These are phyloP conservation scores for Wickerhamiella sorbophila DNA, from an alignment of 805 yeast species.

Conservation along the genomic window DNA sequence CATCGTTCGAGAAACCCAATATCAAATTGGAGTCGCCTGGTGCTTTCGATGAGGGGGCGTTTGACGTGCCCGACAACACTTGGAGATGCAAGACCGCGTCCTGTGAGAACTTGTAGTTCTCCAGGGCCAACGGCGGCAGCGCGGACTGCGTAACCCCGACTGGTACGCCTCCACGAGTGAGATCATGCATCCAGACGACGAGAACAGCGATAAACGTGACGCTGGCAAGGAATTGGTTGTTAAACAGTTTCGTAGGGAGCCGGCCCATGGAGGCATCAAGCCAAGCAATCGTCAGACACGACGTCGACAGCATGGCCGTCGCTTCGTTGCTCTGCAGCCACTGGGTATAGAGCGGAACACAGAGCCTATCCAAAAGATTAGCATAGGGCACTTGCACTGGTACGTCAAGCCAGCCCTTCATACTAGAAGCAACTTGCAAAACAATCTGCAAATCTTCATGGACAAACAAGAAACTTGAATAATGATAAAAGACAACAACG, in stretches of 20 bases:
- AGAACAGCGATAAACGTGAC: constrained; percentile 20
- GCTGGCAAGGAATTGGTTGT: constrained; percentile 18
- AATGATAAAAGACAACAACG: constrained; percentile 18
- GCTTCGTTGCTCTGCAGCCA: constrained; percentile 22
- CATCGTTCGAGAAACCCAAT: no score
- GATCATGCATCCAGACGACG: constrained; percentile 21
- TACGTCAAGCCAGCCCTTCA: constrained; percentile 15
- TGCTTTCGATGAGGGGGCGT: no score
- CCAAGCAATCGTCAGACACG: constrained; percentile 19
- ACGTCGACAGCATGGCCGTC: constrained; percentile 17
- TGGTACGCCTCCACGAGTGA: constrained; percentile 5
- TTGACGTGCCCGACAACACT: constrained; percentile 6
- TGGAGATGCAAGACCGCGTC: constrained; percentile 17
- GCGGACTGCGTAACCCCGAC: constrained; percentile 1
- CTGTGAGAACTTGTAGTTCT: constrained; percentile 15
- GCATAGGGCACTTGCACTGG: constrained; percentile 1
- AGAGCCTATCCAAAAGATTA: constrained; percentile 16
- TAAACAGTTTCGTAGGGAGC: constrained; percentile 9
- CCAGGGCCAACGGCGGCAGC: constrained; percentile 7
- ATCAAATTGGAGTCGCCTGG: no score
- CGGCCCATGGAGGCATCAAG: constrained; percentile 17
- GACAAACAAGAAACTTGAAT: constrained; percentile 20
- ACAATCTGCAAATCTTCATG: constrained; percentile 23
- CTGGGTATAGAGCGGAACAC: constrained; percentile 19
- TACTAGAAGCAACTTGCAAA: constrained; percentile 18